A percentile compares a stretch with the other conserved stretches of the same genome.
phyloP scores from a whole-genome alignment of 495 filamentous ascomycete genomes.

The Penicillium turbatum region DNA sequence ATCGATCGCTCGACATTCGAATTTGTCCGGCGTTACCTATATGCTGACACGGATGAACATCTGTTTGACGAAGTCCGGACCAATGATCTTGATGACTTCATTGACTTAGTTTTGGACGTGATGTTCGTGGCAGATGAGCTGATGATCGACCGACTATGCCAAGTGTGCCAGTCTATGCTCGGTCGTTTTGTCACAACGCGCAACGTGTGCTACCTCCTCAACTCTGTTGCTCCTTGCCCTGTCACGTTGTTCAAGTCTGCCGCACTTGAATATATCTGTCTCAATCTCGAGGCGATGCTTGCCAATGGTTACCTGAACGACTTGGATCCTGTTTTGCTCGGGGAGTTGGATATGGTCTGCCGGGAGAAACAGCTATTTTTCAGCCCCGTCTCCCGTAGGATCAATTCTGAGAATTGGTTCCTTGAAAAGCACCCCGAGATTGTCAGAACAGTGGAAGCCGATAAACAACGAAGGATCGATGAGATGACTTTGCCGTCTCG shows the following conservation, averaged over 20 bases:
- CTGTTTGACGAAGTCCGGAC: conserved; percentile 75
- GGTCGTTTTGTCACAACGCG: conserved; percentile 84
- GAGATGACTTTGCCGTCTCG: conserved; percentile 54
- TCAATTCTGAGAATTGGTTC: conserved; percentile 63
- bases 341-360: conserved; percentile 73
- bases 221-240: conserved; percentile 74
- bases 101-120: conserved; percentile 87
- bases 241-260: conserved; percentile 84
- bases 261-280: conserved; percentile 82
- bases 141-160: conserved; percentile 87
- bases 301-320: conserved; percentile 63
- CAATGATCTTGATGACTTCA: conserved; percentile 71
- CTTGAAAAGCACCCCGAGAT: conserved; percentile 69
- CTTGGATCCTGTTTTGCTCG: conserved; percentile 77
- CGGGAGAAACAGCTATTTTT: conserved; percentile 74
- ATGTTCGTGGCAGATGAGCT: conserved; percentile 87
- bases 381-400: conserved; percentile 70
- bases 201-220: conserved; percentile 80
- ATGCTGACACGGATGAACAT: conserved; percentile 74
- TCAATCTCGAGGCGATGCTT: not conserved
- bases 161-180: conserved; percentile 82
- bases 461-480: conserved; percentile 55
- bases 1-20: conserved; percentile 66
- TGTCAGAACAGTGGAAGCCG: conserved; percentile 47
- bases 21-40: conserved; percentile 77